These are phyloP conservation scores for Ogataea kodamae DNA, from an alignment of 805 yeast genomes.

Conservation along the genomic window DNA sequence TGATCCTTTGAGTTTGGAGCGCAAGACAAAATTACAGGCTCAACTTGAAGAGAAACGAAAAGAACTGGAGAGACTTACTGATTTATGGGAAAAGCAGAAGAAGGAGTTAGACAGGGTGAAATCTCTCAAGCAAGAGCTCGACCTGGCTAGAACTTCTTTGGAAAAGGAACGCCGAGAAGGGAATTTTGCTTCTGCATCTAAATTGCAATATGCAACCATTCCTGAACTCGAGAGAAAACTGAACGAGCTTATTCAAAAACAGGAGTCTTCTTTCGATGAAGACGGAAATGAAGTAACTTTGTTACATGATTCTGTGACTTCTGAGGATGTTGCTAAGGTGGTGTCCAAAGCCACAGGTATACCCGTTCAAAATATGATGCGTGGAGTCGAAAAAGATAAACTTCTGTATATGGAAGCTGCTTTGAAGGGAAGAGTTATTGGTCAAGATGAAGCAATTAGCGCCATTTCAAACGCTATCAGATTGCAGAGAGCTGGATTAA, in stretches of 20 bases:
- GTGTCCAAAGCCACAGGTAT: conserved; percentile 94
- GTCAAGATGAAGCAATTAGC: conserved; percentile 92
- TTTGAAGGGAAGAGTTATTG: conserved; percentile 75
- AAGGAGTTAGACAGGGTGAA: conserved; percentile 73
- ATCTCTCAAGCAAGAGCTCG: conserved; percentile 75
- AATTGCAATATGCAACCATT: conserved; percentile 79
- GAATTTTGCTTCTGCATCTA: conserved; percentile 84
- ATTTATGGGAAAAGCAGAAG: conserved; percentile 84
- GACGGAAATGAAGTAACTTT: conserved; percentile 34
- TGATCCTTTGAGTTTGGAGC: conserved; percentile 76
- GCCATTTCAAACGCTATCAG: conserved; percentile 93
- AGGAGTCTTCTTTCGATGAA: conserved; percentile 32
- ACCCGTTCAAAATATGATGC: conserved; percentile 85
- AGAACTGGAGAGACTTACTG: conserved; percentile 69
- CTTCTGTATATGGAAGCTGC: conserved; percentile 82
- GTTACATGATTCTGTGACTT: conserved; percentile 87
- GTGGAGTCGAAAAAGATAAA: conserved; percentile 85
- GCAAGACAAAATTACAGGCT: conserved; percentile 68
- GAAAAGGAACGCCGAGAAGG: conserved; percentile 83
- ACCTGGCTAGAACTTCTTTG: conserved; percentile 76
- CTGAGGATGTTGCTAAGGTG: conserved; percentile 91
- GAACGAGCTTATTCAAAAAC: conserved; percentile 37
- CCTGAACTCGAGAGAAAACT: conserved; percentile 73
- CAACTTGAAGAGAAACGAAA: conserved; percentile 59
- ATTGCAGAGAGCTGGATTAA: conserved; percentile 93